Evolutionary conservation across 176 grass and related monocot genomes (phyloP).

Genomic region (Carex cristatella): DNA sequence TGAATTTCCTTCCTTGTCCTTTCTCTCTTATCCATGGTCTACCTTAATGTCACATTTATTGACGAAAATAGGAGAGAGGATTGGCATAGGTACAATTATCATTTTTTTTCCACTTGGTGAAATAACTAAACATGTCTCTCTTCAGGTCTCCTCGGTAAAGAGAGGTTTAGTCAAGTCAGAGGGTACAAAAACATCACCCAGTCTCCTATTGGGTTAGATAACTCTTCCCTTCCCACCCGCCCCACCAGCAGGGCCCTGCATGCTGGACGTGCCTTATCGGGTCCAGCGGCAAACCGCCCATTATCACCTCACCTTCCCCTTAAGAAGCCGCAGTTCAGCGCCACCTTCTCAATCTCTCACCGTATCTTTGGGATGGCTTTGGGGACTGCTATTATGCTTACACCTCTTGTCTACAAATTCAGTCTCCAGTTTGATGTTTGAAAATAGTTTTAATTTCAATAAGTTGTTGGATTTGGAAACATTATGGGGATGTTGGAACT

Average conservation of each 20-base stretch:
- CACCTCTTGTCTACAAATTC: conserved; percentile 56
- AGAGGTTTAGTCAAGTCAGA: conserved; percentile 9
- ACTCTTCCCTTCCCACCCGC: background rate
- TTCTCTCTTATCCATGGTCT: background rate
- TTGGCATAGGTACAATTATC: background rate
- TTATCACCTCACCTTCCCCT: conserved; percentile 71
- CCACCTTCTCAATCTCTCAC: conserved; percentile 72
- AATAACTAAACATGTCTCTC: background rate
- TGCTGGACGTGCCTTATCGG: conserved; percentile 23
- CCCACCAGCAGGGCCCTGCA: conserved; percentile 29
- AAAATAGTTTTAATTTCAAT: conserved; percentile 14
- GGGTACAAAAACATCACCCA: background rate
- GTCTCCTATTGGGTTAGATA: background rate
- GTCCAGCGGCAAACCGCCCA: conserved; percentile 55
- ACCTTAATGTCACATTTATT: background rate
- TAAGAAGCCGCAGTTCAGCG: conserved; percentile 75
- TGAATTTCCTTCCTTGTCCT: too few relatives aligned
- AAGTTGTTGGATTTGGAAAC: background rate
- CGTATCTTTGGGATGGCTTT: conserved; percentile 56
- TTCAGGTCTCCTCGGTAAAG: background rate
- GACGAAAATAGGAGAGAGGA: background rate
- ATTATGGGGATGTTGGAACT: background rate
- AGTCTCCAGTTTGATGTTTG: conserved; percentile 55
- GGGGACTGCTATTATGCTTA: conserved; percentile 43
- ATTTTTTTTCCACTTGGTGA: background rate